Conservation (phyloP, 1,284 basidiomycete species). For the Melampsora americana region DNA sequence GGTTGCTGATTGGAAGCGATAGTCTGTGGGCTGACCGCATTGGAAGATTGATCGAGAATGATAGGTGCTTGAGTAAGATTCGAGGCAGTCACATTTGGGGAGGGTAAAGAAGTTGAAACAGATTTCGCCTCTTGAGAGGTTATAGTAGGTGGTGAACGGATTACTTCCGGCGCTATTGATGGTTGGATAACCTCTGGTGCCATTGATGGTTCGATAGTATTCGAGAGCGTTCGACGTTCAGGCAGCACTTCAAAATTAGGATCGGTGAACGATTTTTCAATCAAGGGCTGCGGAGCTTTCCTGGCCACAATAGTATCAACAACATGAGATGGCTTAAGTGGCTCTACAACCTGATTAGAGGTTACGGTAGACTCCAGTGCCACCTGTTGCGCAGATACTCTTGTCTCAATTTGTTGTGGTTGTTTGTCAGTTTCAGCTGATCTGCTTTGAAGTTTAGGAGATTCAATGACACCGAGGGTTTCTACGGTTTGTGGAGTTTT, state of each 20-base stretch:
- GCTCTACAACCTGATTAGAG: not conserved
- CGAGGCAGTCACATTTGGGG: no score
- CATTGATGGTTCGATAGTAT: not conserved
- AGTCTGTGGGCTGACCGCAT: not conserved
- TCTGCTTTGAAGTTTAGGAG: not conserved
- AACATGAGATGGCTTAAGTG: not conserved
- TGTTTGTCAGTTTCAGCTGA: no score
- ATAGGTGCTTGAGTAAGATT: not conserved
- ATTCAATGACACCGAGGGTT: not conserved
- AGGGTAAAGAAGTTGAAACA: not conserved
- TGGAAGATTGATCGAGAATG: not conserved
- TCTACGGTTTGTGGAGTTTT: not conserved
- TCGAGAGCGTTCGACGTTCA: not conserved
- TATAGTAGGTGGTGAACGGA: not conserved
- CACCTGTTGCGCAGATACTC: not conserved
- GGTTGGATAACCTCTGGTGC: not conserved
- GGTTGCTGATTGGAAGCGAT: not conserved
- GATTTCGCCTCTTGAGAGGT: not conserved
- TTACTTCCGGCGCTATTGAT: not conserved
- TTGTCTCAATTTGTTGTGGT: no score
- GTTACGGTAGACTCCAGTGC: not conserved
- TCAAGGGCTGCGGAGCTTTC: not conserved
- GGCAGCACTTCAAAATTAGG: not conserved
- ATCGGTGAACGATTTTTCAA: not conserved
- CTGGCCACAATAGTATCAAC: not conserved